Base-by-base conservation (phyloP, 768 basidiomycete species). In the Tulasnella sp. region DNA sequence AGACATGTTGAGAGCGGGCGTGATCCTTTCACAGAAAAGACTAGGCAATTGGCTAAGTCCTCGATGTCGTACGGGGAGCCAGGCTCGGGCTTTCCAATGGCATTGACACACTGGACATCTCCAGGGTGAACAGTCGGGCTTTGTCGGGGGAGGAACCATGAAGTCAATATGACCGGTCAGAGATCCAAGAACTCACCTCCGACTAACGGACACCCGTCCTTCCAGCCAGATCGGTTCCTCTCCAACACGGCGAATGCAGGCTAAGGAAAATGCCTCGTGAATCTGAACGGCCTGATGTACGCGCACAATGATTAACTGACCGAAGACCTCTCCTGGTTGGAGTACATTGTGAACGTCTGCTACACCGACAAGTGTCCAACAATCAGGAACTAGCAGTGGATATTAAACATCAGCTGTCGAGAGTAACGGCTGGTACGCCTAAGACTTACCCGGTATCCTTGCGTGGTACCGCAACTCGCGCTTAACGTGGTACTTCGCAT, bases 101-200 rank as follows among this genome's bases (percentile, higher is more conserved):
- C 84, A 57, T 71, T 72, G 1, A 84, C 83, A 49, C 81, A 60
- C 69, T 56, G 63, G 79, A 85, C 79, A 64, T 87, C 86, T 14
- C 86, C 86, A 5, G 83, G 79, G 65, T 88, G 85, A 17, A 78
- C 76, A 5, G 84, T 79, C 4, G 87, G 87, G 66, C 80, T 86
- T 54, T n/a, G 56, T 86, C 15, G 9, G 21, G 23, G 11, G 9
- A 11, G 9, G 1, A 12, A 21, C 15, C 31, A 23, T 12, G 17
- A 41, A 7, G 6, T 14, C 27, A 54, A 8, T 7, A 1, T 36
- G 14, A 23, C 17, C 8, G n/a, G n/a, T 35, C 4, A 55, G 2
- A 35, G 42, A 27, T 48, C 2, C 5, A 25, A 9, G 6, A 17
- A 15, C 11, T 19, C 19, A 57, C 37, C 32, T 48, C 27, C 48